Percentiles rank a stretch among this genome's conserved stretches.
These are phyloP conservation scores for Aegle marmelos DNA, from an alignment of 345 rosid genomes.

Conservation along the genomic window DNA sequence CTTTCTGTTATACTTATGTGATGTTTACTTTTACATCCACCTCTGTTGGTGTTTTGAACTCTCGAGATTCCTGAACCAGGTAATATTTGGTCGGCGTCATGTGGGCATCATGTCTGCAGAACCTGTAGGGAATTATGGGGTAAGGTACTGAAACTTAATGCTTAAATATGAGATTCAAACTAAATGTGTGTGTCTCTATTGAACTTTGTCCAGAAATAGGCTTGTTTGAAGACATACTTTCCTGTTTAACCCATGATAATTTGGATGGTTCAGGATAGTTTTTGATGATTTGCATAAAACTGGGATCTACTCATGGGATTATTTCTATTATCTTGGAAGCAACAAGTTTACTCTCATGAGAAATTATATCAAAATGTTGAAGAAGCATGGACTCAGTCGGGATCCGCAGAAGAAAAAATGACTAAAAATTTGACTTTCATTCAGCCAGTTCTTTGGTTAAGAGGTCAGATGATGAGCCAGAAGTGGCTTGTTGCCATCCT, in stretches of 20 bases:
- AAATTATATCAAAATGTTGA: conserved; percentile 66
- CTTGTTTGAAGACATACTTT: neutral
- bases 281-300: conserved; percentile 95
- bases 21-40: neutral
- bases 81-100: conserved; percentile 79
- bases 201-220: neutral
- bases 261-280: conserved; percentile 50
- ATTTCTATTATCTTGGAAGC: conserved; percentile 72
- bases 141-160: conserved; percentile 51
- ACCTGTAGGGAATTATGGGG: conserved; percentile 95
- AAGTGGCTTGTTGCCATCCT: neutral
- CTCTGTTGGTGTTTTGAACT: neutral
- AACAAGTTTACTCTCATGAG: conserved; percentile 83
- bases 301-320: conserved; percentile 94
- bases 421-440: conserved; percentile 2
- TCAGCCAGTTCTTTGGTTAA: neutral
- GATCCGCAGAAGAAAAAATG: conserved; percentile 61
- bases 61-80: conserved; percentile 40
- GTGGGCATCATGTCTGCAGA: conserved; percentile 96
- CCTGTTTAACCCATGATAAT: neutral
- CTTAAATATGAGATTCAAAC: neutral
- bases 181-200: neutral
- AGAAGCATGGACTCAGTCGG: conserved; percentile 83
- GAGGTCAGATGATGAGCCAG: neutral
- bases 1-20: neutral